Evolutionary conservation across 768 basidiomycete genomes (phyloP).

Genomic region (Phylloporus sp.): DNA sequence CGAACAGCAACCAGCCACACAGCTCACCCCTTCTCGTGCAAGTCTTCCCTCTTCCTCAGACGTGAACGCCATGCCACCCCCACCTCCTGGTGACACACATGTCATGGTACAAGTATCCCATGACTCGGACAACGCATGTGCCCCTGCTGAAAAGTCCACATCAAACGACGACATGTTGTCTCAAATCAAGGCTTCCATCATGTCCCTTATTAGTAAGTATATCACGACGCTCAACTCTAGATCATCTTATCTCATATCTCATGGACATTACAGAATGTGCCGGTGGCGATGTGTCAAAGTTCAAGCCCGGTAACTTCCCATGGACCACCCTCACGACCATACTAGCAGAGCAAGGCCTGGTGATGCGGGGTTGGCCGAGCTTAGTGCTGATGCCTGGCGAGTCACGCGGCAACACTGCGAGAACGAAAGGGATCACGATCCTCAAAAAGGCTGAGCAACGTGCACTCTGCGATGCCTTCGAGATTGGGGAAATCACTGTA

Average conservation of each 20-base stretch:
- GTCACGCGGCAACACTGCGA: neutral
- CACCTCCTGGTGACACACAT: too few relatives aligned
- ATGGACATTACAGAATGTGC: constrained; percentile 1
- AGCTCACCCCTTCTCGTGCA: too few relatives aligned
- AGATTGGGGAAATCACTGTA: neutral
- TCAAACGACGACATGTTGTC: neutral
- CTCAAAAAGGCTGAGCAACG: neutral
- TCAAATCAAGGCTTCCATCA: neutral
- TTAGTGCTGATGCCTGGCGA: constrained; percentile 1
- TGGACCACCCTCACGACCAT: neutral
- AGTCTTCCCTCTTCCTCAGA: too few relatives aligned
- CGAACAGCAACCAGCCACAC: too few relatives aligned
- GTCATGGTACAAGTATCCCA: too few relatives aligned
- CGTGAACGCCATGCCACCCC: too few relatives aligned
- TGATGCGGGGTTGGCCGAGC: constrained; percentile 1
- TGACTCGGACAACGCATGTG: too few relatives aligned
- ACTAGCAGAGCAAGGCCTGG: neutral
- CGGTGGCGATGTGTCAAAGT: neutral
- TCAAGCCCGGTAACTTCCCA: neutral
- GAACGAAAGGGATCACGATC: neutral
- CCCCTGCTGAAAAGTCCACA: too few relatives aligned
- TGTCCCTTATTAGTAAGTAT: neutral
- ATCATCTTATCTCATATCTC: too few relatives aligned
- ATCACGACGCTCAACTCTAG: too few relatives aligned
- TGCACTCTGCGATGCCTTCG: neutral